phyloP scores from a whole-genome alignment of 257 asterid genomes.

The Solanum gracilifrons region DNA sequence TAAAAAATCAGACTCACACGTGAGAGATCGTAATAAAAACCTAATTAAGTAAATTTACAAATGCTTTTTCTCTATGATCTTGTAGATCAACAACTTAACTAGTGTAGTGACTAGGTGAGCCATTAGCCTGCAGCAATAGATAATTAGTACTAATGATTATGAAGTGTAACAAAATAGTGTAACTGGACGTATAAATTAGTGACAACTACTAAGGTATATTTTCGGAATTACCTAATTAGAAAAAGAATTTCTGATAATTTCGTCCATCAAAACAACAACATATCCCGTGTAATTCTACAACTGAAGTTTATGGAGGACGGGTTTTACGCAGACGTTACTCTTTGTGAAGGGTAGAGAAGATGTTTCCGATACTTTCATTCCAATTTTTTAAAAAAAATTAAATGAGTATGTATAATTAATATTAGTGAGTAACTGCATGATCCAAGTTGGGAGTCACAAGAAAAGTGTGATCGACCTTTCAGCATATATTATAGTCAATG shows the following conservation, averaged over 20 bases:
- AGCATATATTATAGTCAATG: slow-evolving; percentile 10
- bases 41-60: not conserved
- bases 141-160: not conserved
- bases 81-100: not conserved
- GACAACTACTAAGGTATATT: not conserved
- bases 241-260: no score
- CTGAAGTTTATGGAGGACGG: no score
- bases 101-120: slow-evolving; percentile 3
- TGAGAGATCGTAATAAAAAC: not conserved
- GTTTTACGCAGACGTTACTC: not conserved
- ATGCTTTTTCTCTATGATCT: not conserved
- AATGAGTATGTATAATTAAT: not conserved
- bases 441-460: slow-evolving; percentile 19
- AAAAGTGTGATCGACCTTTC: slow-evolving; percentile 36
- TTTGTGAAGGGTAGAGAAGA: no score
- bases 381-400: not conserved
- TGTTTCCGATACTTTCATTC: not conserved
- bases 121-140: slow-evolving; percentile 7
- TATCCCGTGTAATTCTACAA: no score
- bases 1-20: not conserved
- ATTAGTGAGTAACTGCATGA: slow-evolving; percentile 15
- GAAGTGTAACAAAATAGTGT: slow-evolving; percentile 7
- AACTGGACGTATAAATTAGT: slow-evolving; percentile 9
- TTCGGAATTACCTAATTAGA: not conserved
- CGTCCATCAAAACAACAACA: not conserved